Percentiles rank a stretch among this genome's conserved stretches.
These are phyloP conservation scores for Diaporthe sp. DNA, from an alignment of 2,329 filamentous ascomycete genomes.

Conservation along the genomic window DNA sequence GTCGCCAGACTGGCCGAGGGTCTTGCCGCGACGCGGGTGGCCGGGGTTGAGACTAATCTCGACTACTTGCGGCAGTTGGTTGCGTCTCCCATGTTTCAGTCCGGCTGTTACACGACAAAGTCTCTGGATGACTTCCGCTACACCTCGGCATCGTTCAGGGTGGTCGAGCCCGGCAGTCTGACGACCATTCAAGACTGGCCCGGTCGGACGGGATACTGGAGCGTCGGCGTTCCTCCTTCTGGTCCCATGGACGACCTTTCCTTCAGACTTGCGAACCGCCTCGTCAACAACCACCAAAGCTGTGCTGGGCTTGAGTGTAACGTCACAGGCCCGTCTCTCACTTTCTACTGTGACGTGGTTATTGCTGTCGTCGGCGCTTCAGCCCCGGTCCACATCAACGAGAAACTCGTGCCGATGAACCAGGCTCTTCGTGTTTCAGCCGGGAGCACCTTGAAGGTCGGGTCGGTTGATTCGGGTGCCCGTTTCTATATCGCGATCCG, in stretches of 20 bases:
- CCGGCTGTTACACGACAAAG: neutral
- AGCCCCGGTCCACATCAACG: neutral
- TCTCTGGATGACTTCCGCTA: neutral
- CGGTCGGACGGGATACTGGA: neutral
- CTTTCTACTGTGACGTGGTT: neutral
- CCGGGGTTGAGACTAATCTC: neutral
- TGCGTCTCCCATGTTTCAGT: neutral
- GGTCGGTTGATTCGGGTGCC: neutral
- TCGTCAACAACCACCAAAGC: neutral
- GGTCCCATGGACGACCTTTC: neutral
- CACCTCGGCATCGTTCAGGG: neutral
- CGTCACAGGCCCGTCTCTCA: neutral
- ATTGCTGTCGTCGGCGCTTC: neutral
- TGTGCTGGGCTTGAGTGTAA: constrained; percentile 8
- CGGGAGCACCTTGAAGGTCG: neutral
- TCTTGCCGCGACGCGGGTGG: neutral
- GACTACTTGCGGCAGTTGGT: neutral
- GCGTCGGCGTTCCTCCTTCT: neutral
- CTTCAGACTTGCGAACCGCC: constrained; percentile 3
- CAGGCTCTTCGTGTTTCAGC: neutral
- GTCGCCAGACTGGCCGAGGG: neutral
- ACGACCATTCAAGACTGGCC: constrained; percentile 11
- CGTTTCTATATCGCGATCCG: neutral
- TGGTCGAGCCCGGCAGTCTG: neutral
- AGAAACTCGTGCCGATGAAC: neutral